Evolutionary conservation across 2,329 filamentous ascomycete genomes (phyloP), one percentile per base, ranked within the genome.

Genomic region (Hypocrella siamensis): DNA sequence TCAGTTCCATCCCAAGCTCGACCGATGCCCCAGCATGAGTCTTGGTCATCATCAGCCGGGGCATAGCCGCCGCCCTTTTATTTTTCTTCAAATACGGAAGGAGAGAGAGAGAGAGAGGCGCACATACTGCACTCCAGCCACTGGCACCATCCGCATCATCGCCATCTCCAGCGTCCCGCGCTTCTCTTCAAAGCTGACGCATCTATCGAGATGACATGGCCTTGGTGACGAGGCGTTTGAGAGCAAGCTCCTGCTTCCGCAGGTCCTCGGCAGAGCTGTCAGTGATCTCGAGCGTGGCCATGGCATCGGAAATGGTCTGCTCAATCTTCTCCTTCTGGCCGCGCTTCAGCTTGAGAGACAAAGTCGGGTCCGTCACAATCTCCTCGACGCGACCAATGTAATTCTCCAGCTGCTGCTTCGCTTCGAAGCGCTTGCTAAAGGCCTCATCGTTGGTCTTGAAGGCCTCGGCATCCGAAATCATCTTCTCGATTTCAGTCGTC

Each of bases 311-410:
- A 48, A 98, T 82, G 46, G 85, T 82, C 55, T 80, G 78, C 76
- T 98, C 90, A 46, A 98, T 94, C 80, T 93, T 96, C 66, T 94
- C 86, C 80, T 93, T 93, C 73, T 93, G 86, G 60, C 84, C 85
- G 52, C 88, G 85, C 83, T 96, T 96, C 57, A 98, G 74, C 76
- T 93, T 94, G 55, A 96, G 73, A 42, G 84, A 90, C 65, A 93
- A 79, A 28, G 79, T 84, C 38, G 90, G 90, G 70, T 98, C 90
- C 28, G 84, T 93, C 59, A 96, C 76, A 52, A 98, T 93, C 70
- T 98, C 90, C 75, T 98, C 90, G 42, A 96, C 88, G 57, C 88
- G 84, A 58, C 81, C 79, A 61, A 98, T 94, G 75, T 98, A 98
- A 31, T 84, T 88, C 74, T 98, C 90, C 45, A 98, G 82, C 68